Evolutionary conservation across 768 basidiomycete species (phyloP).

Genomic region (Mycena capillaripes): DNA sequence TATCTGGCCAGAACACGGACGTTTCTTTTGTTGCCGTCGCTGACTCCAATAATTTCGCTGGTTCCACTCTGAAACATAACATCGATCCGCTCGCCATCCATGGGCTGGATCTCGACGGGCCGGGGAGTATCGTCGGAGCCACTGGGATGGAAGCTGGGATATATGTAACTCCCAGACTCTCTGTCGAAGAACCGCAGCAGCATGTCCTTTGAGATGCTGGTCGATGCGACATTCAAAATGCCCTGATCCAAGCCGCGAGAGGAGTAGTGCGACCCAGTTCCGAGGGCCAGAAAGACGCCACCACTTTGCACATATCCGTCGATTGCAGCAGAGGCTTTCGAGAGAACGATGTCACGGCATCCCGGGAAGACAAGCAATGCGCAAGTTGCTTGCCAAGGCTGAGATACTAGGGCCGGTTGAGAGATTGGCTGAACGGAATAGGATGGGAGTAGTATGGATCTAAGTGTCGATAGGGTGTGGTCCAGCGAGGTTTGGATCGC

Average conservation of each 20-base stretch:
- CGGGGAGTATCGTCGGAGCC: conserved; percentile 29
- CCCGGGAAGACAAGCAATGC: conserved; percentile 86
- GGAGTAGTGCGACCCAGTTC: conserved; percentile 65
- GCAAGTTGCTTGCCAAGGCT: conserved; percentile 85
- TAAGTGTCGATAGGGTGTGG: conserved; percentile 62
- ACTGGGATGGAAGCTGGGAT: conserved; percentile 40
- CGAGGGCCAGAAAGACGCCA: conserved; percentile 79
- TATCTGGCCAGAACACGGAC: conserved; percentile 50
- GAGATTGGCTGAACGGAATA: conserved; percentile 85
- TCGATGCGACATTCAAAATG: conserved; percentile 53
- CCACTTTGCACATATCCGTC: conserved; percentile 74
- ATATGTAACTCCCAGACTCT: conserved; percentile 48
- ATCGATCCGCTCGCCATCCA: conserved; percentile 43
- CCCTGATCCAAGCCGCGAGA: conserved; percentile 53
- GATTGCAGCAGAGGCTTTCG: conserved; percentile 60
- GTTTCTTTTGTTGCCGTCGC: conserved; percentile 39
- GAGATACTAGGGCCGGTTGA: conserved; percentile 65
- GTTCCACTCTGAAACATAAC: conserved; percentile 45
- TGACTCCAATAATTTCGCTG: conserved; percentile 48
- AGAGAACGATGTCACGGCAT: conserved; percentile 59
- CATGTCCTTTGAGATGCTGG: conserved; percentile 42
- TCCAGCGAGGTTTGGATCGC: conserved; percentile 60
- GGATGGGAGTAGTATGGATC: conserved; percentile 72
- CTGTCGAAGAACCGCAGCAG: conserved; percentile 55
- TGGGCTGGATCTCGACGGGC: conserved; percentile 35